Percentiles rank a stretch among this genome's conserved stretches.
These are phyloP conservation scores for Lizanozyma gosingica DNA, from an alignment of 1,139 yeast species.

Conservation along the genomic window DNA sequence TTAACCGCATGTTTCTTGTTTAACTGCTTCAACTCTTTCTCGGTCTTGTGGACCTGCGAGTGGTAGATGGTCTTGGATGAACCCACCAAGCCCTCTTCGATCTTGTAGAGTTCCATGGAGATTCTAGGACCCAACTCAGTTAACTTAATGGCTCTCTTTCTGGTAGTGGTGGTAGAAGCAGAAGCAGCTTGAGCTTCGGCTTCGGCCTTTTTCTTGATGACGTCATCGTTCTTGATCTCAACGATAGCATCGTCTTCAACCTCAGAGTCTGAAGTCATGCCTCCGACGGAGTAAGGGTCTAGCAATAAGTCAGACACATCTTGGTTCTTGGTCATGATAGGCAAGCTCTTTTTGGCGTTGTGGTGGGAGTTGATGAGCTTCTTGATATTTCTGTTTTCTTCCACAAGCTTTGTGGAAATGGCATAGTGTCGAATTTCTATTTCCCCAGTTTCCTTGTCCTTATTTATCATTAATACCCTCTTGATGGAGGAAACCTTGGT, in stretches of 20 bases:
- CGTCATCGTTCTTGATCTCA: conserved; percentile 46
- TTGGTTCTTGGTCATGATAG: conserved; percentile 56
- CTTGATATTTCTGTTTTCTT: conserved; percentile 72
- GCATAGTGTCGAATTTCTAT: conserved; percentile 87
- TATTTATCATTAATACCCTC: conserved; percentile 78
- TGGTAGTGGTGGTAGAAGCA: conserved; percentile 23
- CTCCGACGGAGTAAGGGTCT: conserved; percentile 75
- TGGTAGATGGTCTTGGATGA: conserved; percentile 73
- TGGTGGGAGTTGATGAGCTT: conserved; percentile 62
- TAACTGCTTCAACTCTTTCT: conserved; percentile 48
- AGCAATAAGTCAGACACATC: conserved; percentile 81
- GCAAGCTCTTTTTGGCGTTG: conserved; percentile 56
- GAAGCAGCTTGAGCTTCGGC: conserved; percentile 7
- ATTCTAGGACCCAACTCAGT: conserved; percentile 93
- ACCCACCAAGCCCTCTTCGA: conserved; percentile 88
- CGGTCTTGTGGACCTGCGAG: conserved; percentile 53
- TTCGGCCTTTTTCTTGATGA: conserved; percentile 13
- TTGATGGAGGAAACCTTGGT: conserved; percentile 69
- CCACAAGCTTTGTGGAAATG: conserved; percentile 81
- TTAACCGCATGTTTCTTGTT: conserved; percentile 62
- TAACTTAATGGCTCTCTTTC: conserved; percentile 83
- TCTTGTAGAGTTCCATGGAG: conserved; percentile 66
- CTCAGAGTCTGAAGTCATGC: conserved; percentile 85
- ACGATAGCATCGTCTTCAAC: conserved; percentile 89
- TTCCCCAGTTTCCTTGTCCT: conserved; percentile 57